Evolutionary conservation across 2,329 filamentous ascomycete species (phyloP), one percentile per base, ranked within the genome.

Genomic region (Colletotrichum phormii): DNA sequence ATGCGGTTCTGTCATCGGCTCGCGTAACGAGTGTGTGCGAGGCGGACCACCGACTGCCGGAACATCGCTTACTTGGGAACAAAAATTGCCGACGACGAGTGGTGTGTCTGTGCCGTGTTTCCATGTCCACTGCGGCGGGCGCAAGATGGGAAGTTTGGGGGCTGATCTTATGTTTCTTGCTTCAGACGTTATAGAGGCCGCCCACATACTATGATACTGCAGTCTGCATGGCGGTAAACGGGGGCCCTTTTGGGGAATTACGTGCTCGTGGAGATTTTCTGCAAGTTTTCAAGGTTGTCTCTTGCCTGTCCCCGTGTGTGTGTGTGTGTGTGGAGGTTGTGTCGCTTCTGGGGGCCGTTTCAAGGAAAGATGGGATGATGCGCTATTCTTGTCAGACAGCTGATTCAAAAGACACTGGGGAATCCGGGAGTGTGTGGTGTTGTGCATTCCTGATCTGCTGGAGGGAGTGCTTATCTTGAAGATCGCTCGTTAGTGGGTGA

Each of bases 401-500:
- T 5, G 18, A 13, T 42, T 26, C 58, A 31, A 26, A 18, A 42
- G 26, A 24, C 18, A 12, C 12, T 9, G 7, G 15, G 3, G 9
- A n/a, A 33, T 31, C 15, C 18, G n/a, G 31, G 13, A 11, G 12
- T 31, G 24, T 11, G 49, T 12, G 53, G 33, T 29, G 11, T 29
- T 26, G 1, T 8, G 18, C 11, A 6, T 22, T 6, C 26, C 7
- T 49, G 53, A 42, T 58, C 61, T 35, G 7, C 42, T 29, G 60
- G 37, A 64, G 9, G 15, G 31, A 18, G 29, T 64, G 51, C 60
- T 59, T 59, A 33, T 64, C 59, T 64, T 51, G 51, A 51, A 29
- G 67, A 69, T 69, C 67, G 59, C 29, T 26, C 22, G 15, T n/a
- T 31, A 69, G 51, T 22, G 22, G 67, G 53, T 24, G 60, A 69